These are phyloP conservation scores for Fusarium piperis DNA, from an alignment of 2,329 filamentous ascomycete genomes.

Conservation along the genomic window DNA sequence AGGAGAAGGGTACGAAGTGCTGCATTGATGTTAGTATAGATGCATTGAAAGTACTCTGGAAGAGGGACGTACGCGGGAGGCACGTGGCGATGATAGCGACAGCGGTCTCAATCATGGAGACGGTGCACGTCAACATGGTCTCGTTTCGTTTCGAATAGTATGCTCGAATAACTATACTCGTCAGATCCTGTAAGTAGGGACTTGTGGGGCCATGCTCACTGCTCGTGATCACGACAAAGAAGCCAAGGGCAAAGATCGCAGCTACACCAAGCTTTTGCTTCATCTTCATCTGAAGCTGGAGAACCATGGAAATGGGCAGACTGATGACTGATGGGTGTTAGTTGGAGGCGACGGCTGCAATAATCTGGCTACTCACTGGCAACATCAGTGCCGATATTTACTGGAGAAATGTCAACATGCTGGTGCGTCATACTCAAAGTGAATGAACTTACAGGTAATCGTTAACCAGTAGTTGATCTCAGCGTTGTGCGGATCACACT, in stretches of 20 bases:
- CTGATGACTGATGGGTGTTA: constrained; percentile 40
- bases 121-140: constrained; percentile 51
- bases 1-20: constrained; percentile 34
- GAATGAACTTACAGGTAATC: constrained; percentile 18
- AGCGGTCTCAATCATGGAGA: constrained; percentile 51
- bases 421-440: rapidly evolving
- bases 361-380: constrained; percentile 20
- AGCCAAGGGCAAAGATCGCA: constrained; percentile 45
- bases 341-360: rapidly evolving
- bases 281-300: constrained; percentile 46
- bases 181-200: background rate
- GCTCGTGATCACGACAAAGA: constrained; percentile 46
- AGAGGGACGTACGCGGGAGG: constrained; percentile 43
- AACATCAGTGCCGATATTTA: constrained; percentile 37
- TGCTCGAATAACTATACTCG: constrained; percentile 44
- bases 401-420: constrained; percentile 1
- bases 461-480: constrained; percentile 39
- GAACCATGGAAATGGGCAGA: constrained; percentile 49
- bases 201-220: constrained; percentile 19
- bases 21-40: background rate
- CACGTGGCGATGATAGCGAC: constrained; percentile 53
- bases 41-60: rapidly evolving
- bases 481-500: constrained; percentile 28
- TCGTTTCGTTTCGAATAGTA: constrained; percentile 47
- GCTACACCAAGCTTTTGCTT: constrained; percentile 47